Conservation (phyloP, 2,329 filamentous ascomycete genomes). For the Clonostachys chloroleuca region DNA sequence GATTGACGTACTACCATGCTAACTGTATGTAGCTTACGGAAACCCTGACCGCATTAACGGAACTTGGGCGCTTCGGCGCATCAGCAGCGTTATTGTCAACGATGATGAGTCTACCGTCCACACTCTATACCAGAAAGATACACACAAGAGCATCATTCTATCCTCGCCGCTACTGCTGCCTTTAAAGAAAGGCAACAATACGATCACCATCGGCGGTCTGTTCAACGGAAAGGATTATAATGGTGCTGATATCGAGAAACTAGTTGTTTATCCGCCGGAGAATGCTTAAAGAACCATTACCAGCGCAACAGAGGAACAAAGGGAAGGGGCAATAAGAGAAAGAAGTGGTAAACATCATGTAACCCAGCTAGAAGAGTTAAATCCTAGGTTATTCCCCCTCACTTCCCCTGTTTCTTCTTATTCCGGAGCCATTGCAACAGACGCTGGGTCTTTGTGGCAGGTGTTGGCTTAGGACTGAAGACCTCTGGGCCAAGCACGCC, state of each 20-base stretch:
- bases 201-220: slow-evolving; percentile 52
- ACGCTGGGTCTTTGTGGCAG: too few relatives aligned
- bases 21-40: slow-evolving; percentile 31
- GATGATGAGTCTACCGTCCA: slow-evolving; percentile 36
- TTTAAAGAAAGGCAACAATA: slow-evolving; percentile 47
- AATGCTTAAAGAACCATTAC: neutral
- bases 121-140: slow-evolving; percentile 45
- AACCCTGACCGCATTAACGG: slow-evolving; percentile 56
- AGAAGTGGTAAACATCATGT: too few relatives aligned
- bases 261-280: slow-evolving; percentile 57
- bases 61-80: slow-evolving; percentile 53
- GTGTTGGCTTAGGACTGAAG: too few relatives aligned
- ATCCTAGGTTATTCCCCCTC: too few relatives aligned
- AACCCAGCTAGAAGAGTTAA: too few relatives aligned
- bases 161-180: slow-evolving; percentile 51
- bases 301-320: too few relatives aligned
- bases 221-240: slow-evolving; percentile 52
- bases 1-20: neutral
- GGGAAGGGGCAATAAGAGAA: too few relatives aligned
- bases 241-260: slow-evolving; percentile 53
- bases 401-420: too few relatives aligned
- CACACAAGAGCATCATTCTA: slow-evolving; percentile 52
- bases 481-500: too few relatives aligned
- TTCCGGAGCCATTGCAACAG: too few relatives aligned
- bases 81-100: slow-evolving; percentile 57